phyloP scores from a whole-genome alignment of 352 stramenopile species.

The Pythium volutum region DNA sequence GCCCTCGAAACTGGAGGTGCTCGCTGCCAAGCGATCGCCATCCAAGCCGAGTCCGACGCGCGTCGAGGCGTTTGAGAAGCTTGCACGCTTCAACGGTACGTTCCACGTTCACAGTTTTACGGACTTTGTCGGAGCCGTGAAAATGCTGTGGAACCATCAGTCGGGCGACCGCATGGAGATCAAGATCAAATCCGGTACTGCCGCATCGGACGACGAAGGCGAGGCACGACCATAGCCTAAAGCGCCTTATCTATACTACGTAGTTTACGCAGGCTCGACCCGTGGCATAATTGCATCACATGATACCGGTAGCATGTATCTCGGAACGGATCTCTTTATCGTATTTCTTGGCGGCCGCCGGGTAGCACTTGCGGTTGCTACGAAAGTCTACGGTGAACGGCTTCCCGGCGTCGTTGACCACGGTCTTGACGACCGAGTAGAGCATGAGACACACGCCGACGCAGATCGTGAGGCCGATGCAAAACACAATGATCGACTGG shows the following conservation, averaged over 20 bases:
- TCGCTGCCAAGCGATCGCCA: background rate
- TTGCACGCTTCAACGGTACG: conserved; percentile 4
- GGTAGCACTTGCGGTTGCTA: too few species aligned
- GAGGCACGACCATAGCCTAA: too few species aligned
- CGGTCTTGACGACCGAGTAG: conserved; percentile 42
- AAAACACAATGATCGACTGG: conserved; percentile 53
- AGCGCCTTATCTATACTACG: too few species aligned
- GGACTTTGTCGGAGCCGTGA: conserved; percentile 7
- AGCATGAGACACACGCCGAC: conserved; percentile 45
- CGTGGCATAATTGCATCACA: too few species aligned
- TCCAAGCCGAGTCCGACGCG: background rate
- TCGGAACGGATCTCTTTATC: too few species aligned
- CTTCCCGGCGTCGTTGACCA: conserved; percentile 38
- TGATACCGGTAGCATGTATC: too few species aligned
- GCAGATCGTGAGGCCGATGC: conserved; percentile 38
- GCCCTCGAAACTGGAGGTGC: conserved; percentile 11
- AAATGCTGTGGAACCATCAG: conserved; percentile 11
- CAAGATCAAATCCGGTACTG: background rate
- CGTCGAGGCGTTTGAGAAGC: conserved; percentile 18
- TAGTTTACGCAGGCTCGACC: too few species aligned
- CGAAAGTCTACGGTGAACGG: conserved; percentile 13
- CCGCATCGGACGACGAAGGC: too few species aligned
- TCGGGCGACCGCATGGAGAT: conserved; percentile 4
- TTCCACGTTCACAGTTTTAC: conserved; percentile 19
- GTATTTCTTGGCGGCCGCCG: too few species aligned